Base-by-base conservation (phyloP, 2,329 filamentous ascomycete genomes). In the Sphaceloma murrayae region DNA sequence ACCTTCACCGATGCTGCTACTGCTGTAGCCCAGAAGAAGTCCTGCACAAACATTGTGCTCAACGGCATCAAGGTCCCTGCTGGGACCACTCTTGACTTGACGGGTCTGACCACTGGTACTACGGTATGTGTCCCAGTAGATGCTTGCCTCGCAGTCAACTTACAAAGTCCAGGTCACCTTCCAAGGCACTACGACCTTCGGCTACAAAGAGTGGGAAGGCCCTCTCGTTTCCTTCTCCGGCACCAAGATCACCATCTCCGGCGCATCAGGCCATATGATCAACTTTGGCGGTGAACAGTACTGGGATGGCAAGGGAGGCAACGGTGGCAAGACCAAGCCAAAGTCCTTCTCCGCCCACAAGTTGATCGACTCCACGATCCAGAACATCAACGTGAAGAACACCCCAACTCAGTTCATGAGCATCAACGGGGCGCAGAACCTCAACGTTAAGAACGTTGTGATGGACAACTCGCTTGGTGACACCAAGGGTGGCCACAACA, bases 171-270 rank as follows among this genome's bases (percentile, higher is more conserved):
- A 67, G 61, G 69, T 82, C 49, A 74, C 72, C 52, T 83, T 83
- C 60, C 60, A 74, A 46, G 80, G 80, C 32, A 74, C 67, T 10
- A 83, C 79, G n/a, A 76, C 73, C 44, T 84, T 79, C 54, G 78
- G 68, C 14, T 82, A 80, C 62, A 65, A 74, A 50, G 73, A 79
- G 54, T 83, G 78, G 79, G 58, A 59, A 1, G 79, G 80, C 0
- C 79, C 79, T 33, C 66, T 84, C 10, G 68, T 84, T 53, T 69
- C 70, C 19, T 66, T 82, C 49, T 72, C 72, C 1, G 80, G 79
- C 30, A 72, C 60, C 26, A 63, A 66, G 49, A 68, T 80, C 52
- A 67, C 67, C 19, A 66, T 81, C 29, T 65, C 65, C 6, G 74
- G 73, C 34, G 69, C 69, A 16, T 52, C 62, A 1, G 77, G 72